Conservation (phyloP, 257 asterid species). For the Penstemon barbatus region DNA sequence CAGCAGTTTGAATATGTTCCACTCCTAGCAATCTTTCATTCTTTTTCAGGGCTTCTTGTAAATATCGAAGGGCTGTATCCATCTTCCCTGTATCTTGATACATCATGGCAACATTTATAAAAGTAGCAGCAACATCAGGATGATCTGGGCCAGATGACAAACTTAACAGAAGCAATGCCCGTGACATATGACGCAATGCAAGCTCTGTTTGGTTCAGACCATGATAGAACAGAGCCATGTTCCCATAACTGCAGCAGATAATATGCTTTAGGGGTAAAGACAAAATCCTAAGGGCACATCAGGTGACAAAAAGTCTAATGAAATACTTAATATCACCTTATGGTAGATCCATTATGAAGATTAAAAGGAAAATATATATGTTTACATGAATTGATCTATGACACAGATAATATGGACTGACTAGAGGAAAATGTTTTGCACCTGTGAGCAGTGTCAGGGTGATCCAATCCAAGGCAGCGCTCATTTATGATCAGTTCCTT, state of each 20-base stretch:
- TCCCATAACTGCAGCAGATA: constrained; percentile 77
- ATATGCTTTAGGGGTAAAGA: background rate
- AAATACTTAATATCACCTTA: background rate
- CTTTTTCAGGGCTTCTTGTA: constrained; percentile 92
- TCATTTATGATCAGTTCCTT: constrained; percentile 96
- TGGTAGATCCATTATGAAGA: background rate
- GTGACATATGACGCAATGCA: constrained; percentile 91
- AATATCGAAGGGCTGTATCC: constrained; percentile 87
- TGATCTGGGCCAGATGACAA: constrained; percentile 94
- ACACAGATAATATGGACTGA: background rate
- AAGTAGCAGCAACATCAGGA: constrained; percentile 96
- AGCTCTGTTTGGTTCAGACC: constrained; percentile 96
- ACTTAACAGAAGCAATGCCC: constrained; percentile 76
- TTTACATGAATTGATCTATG: background rate
- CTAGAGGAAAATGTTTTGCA: constrained; percentile 19
- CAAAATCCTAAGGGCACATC: background rate
- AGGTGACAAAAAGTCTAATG: background rate
- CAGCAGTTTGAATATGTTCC: constrained; percentile 98
- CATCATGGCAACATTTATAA: constrained; percentile 99
- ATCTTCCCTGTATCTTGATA: constrained; percentile 88
- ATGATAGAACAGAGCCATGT: constrained; percentile 96
- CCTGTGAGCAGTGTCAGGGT: constrained; percentile 99
- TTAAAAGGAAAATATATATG: background rate
- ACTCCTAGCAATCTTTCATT: constrained; percentile 81
- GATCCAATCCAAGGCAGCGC: constrained; percentile 96